Base-by-base conservation (phyloP, 208 protist species). In the Wallacemonas sp. region DNA sequence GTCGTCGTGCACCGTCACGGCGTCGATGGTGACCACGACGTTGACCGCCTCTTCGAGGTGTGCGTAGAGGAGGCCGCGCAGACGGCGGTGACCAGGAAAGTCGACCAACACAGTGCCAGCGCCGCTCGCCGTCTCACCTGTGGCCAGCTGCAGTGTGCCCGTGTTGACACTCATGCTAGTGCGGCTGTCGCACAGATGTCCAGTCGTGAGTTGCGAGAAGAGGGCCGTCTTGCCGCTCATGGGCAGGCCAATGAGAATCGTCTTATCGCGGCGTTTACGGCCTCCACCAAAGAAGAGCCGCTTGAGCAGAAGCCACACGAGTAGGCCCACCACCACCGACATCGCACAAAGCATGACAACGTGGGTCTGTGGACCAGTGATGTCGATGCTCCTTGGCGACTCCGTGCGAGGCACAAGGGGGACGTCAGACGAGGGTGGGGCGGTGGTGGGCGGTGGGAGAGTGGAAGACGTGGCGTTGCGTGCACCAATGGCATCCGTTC, bases 141-240 rank as follows among this genome's bases (percentile, higher is more conserved):
- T 15, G 27, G 37, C 42, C 27, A n/a, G 33, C 12, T 15, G 21
- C 53, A 76, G 19, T 21, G 37, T 50, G 8, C 64, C 85, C 4
- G 27, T 57, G 68, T 91, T 96, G 10, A 60, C 63, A n/a, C 71
- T 39, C 79, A 92, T 93, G 61, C 83, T 92, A 32, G 85, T 92
- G 13, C 74, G 80, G 10, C 78, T 81, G 10, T 72, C 63, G 1
- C 46, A 30, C 2, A 68, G 38, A 22, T 33, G 39, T 17, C 30
- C 32, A 37, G 48, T 27, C 1, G 42, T 62, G 0, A 96, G 66
- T 57, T 89, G 83, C 21, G 71, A 66, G 68, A 93, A 91, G 21
- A 96, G 66, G 13, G 83, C 66, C 22, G 87, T 96, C 73, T 96
- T 96, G 19, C 90, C 90, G 27, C 81, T 86, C 32, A 64, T 66